Evolutionary conservation across 805 yeast species (phyloP), one percentile per base, ranked within the genome.

Genomic region (Sungouiozyma intestinalis): DNA sequence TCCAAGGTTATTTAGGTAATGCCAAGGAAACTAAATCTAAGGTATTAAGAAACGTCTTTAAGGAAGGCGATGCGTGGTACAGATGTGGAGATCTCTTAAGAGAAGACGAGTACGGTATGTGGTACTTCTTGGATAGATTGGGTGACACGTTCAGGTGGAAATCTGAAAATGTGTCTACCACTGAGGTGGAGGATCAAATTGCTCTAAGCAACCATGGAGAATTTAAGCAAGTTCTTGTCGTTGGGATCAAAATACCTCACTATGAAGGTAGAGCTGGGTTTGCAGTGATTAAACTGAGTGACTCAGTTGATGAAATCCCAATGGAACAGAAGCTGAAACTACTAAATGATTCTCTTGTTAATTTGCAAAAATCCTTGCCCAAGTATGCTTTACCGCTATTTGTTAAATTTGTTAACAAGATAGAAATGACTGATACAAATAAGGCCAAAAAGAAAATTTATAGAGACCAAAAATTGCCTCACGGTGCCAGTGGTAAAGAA

Each of bases 121-220:
- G 82, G 58, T 85, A 81, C 63, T 88, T 88, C 62, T 85, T 87
- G 36, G 97, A 88, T 67, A 71, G 97, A 55, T 65, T 90, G 55
- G 97, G 97, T 35, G 97, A 88, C 57, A 90, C 97, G 0, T 88
- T 84, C 67, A 72, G 97, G 52, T 88, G 97, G 97, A 90, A 86
- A 65, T 82, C 94, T 2, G 97, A 88, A 65, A 88, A 88, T 60
- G 96, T 90, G 9, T 79, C 92, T 15, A 87, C 97, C 13, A 80
- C 88, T 29, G 97, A 88, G 65, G 96, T 88, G 33, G 97, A 90
- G 58, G 83, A 81, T 55, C 80, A 78, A 56, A 62, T 84, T 21
- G 58, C 66, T 39, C 45, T 64, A 3, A 58, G 66, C 21, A 65
- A 60, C 18, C 51, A 51, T 16, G 49, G 57, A 14, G 40, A 38